phyloP scores from a whole-genome alignment of 129 eudicot genomes.

The Lactuca sativa region DNA sequence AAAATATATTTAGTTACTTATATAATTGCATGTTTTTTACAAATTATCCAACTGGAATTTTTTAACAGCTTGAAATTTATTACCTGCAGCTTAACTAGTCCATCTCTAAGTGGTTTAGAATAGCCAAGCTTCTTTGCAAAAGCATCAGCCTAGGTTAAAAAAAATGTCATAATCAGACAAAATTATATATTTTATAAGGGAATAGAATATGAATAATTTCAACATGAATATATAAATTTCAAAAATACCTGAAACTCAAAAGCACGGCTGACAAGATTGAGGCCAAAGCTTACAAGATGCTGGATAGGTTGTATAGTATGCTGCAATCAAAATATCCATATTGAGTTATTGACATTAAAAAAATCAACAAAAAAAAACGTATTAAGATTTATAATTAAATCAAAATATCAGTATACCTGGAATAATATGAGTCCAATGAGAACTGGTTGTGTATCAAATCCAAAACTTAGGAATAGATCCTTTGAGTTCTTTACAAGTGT shows the following conservation, averaged over 20 bases:
- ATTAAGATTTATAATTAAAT: neutral
- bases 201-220: neutral
- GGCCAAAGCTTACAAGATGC: conserved; percentile 82
- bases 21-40: too few relatives aligned
- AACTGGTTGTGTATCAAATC: conserved; percentile 96
- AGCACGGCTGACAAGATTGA: conserved; percentile 89
- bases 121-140: conserved; percentile 97
- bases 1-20: too few relatives aligned
- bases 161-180: conserved; percentile 17
- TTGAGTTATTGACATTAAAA: neutral
- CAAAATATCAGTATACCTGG: conserved; percentile 51
- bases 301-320: conserved; percentile 91
- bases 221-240: neutral
- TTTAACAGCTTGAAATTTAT: neutral
- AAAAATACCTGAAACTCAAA: conserved; percentile 90
- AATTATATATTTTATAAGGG: neutral
- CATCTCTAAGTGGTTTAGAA: conserved; percentile 79
- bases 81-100: conserved; percentile 93
- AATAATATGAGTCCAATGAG: conserved; percentile 93
- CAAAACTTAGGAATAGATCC: conserved; percentile 90
- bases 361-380: neutral
- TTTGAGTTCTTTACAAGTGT: conserved; percentile 94
- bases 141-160: conserved; percentile 78
- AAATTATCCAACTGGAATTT: too few relatives aligned
- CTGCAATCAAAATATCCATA: conserved; percentile 43